phyloP scores from a whole-genome alignment of 805 yeast species.

The Starmera amethionina region DNA sequence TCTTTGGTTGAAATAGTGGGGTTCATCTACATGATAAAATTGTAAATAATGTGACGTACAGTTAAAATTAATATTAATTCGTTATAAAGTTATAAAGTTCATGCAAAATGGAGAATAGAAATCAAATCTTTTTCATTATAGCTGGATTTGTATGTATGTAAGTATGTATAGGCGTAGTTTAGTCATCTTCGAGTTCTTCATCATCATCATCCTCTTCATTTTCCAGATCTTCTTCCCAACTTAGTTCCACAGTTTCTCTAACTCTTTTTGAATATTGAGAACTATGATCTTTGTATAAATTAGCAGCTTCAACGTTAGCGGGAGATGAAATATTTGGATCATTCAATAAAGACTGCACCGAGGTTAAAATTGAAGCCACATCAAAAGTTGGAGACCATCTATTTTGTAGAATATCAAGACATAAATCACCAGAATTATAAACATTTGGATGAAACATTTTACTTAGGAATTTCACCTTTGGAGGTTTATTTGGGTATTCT shows the following conservation, averaged over 20 bases:
- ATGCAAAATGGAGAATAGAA: not conserved
- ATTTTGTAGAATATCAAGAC: conserved; percentile 91
- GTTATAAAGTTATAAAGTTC: not conserved
- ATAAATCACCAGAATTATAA: conserved; percentile 89
- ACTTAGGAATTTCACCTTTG: conserved; percentile 79
- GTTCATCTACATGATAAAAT: not conserved
- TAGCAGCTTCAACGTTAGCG: conserved; percentile 97
- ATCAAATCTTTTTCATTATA: not conserved
- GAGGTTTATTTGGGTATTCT: conserved; percentile 96
- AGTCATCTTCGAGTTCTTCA: conserved; percentile 21
- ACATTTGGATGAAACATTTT: conserved; percentile 99
- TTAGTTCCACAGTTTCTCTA: conserved; percentile 86
- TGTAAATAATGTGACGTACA: not conserved
- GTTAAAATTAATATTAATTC: not conserved
- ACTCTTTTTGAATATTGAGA: conserved; percentile 88
- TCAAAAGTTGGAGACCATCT: conserved; percentile 99
- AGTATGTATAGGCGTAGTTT: not conserved
- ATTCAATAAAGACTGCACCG: conserved; percentile 83
- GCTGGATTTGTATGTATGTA: not conserved
- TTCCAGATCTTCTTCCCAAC: conserved; percentile 78
- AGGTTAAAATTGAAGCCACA: conserved; percentile 89
- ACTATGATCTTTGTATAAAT: conserved; percentile 87
- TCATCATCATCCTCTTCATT: conserved; percentile 38
- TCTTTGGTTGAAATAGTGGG: conserved; percentile 14
- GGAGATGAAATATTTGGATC: conserved; percentile 97